Evolutionary conservation across 345 rosid species (phyloP), one percentile per base, ranked within the genome.

Genomic region (Balakata baccata): DNA sequence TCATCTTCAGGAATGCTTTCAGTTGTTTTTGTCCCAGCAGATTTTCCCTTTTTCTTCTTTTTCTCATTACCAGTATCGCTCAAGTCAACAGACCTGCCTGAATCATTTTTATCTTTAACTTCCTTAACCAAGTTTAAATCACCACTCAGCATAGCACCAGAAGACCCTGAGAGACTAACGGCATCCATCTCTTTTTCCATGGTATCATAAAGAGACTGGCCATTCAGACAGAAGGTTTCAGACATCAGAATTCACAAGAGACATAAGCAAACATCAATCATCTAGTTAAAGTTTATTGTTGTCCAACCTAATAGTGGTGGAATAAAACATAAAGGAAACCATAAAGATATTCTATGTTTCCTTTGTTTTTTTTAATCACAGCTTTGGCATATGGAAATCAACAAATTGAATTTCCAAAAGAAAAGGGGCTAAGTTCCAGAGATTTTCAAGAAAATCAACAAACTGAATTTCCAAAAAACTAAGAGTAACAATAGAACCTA

Each of bases 41-140:
- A 79, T 81, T 90, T 92, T 22, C 98, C 94, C 83, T 78, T 90
- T 75, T 90, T 94, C 91, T 88, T 92, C 84, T 81, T 94, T 78
- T 82, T 84, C 73, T 87, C 90, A 77, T 52, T 78, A 69, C 77
- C 72, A 77, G 80, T 85, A 67, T 94, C 91, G 72, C 65, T 69
- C 22, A 83, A 75, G 64, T 86, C 93, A n/a, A 69, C 25, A 39
- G 82, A 83, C 82, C 82, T 82, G 72, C 83, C 65, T 54, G 90
- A 74, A 77, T 81, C 86, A 53, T 75, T 84, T 53, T 77, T 80
- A 70, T 43, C 69, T 84, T 85, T 86, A 76, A 83, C 75, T 79
- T 87, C 87, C 77, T 77, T 80, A 68, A 66, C 73, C 69, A 78
- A 61, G 51, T 64, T 77, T 46, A 43, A 60, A 66, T 84, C 82